These are phyloP conservation scores for Leccinum griseonigrum DNA, from an alignment of 1,284 basidiomycete species.

Conservation along the genomic window DNA sequence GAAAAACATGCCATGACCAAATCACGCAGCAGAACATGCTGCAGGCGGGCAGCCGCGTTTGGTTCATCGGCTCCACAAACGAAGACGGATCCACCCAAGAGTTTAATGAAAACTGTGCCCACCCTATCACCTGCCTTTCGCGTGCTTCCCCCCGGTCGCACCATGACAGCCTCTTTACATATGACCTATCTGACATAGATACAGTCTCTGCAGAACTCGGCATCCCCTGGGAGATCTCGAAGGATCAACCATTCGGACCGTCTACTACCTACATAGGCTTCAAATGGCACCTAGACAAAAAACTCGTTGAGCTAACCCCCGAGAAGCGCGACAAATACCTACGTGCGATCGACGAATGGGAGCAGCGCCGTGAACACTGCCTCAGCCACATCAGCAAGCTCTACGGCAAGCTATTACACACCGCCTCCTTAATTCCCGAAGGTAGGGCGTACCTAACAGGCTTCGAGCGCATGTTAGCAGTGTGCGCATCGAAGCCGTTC, in stretches of 20 bases:
- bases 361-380: too few species aligned
- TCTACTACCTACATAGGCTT: slow-evolving; percentile 1
- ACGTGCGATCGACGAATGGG: too few species aligned
- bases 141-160: fast-evolving
- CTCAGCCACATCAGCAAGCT: too few species aligned
- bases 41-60: neutral
- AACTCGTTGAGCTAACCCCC: neutral
- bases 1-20: neutral
- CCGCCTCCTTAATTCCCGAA: too few species aligned
- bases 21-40: neutral
- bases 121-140: neutral
- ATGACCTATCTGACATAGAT: slow-evolving; percentile 2
- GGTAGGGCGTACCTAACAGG: too few species aligned
- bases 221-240: slow-evolving; percentile 13
- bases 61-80: neutral
- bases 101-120: neutral
- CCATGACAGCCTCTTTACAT: neutral
- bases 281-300: neutral
- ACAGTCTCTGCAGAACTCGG: neutral
- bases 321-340: neutral
- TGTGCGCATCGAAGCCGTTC: too few species aligned
- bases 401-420: too few species aligned
- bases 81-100: neutral
- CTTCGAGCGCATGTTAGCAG: too few species aligned
- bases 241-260: slow-evolving; percentile 8